Percentiles rank a stretch among this genome's conserved stretches.
phyloP scores from a whole-genome alignment of 306 rosid species.

The Lithocarpus polystachyus region DNA sequence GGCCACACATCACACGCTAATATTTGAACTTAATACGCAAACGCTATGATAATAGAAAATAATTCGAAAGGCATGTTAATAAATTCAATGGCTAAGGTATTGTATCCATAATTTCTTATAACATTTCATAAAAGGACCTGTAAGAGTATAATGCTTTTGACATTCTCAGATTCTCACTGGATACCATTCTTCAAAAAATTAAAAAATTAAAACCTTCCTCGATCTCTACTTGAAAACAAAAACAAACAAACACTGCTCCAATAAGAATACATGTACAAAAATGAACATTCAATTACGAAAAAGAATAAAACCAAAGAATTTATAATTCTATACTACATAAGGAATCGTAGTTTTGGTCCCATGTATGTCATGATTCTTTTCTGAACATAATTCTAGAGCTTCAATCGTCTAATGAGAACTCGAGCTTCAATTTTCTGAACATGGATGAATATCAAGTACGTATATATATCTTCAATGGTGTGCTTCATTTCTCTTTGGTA shows the following conservation, averaged over 20 bases:
- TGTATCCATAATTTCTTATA: background rate
- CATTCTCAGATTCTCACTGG: background rate
- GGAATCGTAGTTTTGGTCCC: background rate
- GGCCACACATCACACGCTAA: too few relatives aligned
- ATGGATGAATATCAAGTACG: background rate
- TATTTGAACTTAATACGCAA: too few relatives aligned
- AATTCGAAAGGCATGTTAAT: too few relatives aligned
- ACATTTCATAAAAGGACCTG: background rate
- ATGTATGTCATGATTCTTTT: background rate
- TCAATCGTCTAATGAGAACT: background rate
- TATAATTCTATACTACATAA: background rate
- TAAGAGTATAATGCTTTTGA: background rate
- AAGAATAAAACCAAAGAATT: background rate
- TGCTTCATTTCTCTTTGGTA: slow-evolving; percentile 24
- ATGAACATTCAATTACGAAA: background rate
- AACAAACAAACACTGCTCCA: background rate
- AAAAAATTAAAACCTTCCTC: background rate
- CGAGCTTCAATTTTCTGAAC: background rate
- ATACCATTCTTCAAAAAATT: background rate
- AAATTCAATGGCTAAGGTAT: background rate
- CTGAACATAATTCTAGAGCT: too few relatives aligned
- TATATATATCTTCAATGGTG: background rate
- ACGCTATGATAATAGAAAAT: too few relatives aligned
- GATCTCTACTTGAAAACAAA: background rate
- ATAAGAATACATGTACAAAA: slow-evolving; percentile 1